These are phyloP conservation scores for Colletotrichum caudatum DNA, from an alignment of 2,329 filamentous ascomycete species.

Conservation along the genomic window DNA sequence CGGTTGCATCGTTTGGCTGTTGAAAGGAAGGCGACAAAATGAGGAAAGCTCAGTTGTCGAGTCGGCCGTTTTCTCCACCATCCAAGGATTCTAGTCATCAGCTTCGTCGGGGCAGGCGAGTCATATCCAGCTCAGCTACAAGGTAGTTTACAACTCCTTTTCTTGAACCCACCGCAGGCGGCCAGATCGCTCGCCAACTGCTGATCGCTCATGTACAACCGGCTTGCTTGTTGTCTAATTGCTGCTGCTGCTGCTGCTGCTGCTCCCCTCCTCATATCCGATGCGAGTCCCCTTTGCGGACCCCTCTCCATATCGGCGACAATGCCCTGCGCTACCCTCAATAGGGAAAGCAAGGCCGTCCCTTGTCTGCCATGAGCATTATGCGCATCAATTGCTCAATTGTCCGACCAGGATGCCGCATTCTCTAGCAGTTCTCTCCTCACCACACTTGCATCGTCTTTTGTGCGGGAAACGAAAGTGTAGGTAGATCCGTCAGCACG, in stretches of 20 bases:
- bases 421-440: not conserved
- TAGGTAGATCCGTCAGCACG: not conserved
- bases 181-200: slow-evolving; percentile 19
- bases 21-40: slow-evolving; percentile 8
- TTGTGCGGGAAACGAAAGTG: not conserved
- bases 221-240: not conserved
- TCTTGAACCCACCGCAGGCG: slow-evolving; percentile 13
- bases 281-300: slow-evolving; percentile 13
- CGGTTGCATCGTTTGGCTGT: not conserved
- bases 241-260: not conserved
- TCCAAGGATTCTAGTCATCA: not conserved
- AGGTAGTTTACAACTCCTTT: not conserved
- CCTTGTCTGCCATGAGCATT: slow-evolving; percentile 27
- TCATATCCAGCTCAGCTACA: slow-evolving; percentile 12
- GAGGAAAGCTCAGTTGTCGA: too few species aligned
- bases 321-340: slow-evolving; percentile 26
- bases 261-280: slow-evolving; percentile 13
- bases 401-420: not conserved
- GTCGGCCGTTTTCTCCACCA: not conserved
- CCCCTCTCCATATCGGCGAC: slow-evolving; percentile 11
- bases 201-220: slow-evolving; percentile 24
- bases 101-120: slow-evolving; percentile 17
- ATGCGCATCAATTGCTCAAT: slow-evolving; percentile 15
- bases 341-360: slow-evolving; percentile 28
- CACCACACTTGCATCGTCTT: not conserved